These are phyloP conservation scores for Glebionis coronaria DNA, from an alignment of 129 eudicot species.

Conservation along the genomic window DNA sequence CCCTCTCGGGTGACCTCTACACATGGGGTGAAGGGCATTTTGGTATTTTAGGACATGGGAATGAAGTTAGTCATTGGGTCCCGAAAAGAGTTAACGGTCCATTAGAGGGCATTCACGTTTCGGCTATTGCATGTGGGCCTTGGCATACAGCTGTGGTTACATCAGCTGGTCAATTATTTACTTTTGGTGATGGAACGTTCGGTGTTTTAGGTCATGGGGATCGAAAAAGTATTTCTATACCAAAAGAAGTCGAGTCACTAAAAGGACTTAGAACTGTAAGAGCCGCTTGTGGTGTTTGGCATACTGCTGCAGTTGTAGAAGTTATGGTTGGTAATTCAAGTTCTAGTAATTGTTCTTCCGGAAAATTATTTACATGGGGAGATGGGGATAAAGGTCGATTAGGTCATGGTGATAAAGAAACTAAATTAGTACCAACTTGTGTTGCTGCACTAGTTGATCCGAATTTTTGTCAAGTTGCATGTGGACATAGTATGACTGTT, in stretches of 20 bases:
- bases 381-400: conserved; percentile 84
- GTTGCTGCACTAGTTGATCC: conserved; percentile 51
- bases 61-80: conserved; percentile 74
- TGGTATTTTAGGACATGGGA: conserved; percentile 80
- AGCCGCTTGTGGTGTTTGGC: conserved; percentile 97
- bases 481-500: conserved; percentile 68
- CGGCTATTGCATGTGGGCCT: conserved; percentile 85
- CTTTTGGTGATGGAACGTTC: conserved; percentile 92
- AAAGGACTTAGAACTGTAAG: conserved; percentile 56
- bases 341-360: conserved; percentile 42
- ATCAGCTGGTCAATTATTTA: conserved; percentile 68
- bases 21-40: conserved; percentile 90
- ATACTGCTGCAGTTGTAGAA: conserved; percentile 89
- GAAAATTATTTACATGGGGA: conserved; percentile 92
- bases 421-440: conserved; percentile 56
- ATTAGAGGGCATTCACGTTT: conserved; percentile 64
- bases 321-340: conserved; percentile 34
- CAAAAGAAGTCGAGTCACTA: conserved; percentile 66
- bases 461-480: conserved; percentile 67
- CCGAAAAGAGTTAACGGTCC: conserved; percentile 76
- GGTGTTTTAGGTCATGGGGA: conserved; percentile 94
- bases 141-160: conserved; percentile 91
- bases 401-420: conserved; percentile 76
- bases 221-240: conserved; percentile 46
- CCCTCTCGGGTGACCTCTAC: conserved; percentile 80